Base-by-base conservation (phyloP, 306 rosid species). In the Citrullus amarus region DNA sequence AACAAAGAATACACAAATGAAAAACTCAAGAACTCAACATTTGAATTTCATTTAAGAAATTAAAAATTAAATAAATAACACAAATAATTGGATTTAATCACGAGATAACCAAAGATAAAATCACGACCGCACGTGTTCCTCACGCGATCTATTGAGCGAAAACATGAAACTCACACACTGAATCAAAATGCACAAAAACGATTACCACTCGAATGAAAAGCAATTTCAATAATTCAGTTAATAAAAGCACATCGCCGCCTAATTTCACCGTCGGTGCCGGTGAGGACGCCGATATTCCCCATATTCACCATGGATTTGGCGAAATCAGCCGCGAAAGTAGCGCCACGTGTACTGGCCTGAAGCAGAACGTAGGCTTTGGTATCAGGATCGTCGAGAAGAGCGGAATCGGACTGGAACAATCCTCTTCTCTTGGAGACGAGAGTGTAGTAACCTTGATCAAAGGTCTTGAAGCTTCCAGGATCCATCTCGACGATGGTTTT, bases 401-500 rank as follows among this genome's bases (percentile, higher is more conserved):
- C 87, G 20, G 88, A 65, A 75, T 85, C 88, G 30, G 87, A 87
- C 22, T 83, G 78, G 81, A 87, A 84, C 9, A 86, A 75, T 2
- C 89, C 89, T 80, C 87, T 84, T 80, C 76, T 83, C 71, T 79
- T 53, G 32, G 87, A 6, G 11, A 87, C 87, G 16, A 81, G 54
- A 43, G 55, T 77, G 82, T 55, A 86, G 79, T 84, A 81, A 62
- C 80, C 44, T 22, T 53, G 79, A 46, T 81, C 88, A 63, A 85
- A 87, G 4, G 81, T 2, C 81, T 81, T 87, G 81, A 60, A 79
- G 78, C 90, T 87, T 25, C 90, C 87, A 4, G 88, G 88, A 50
- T 87, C 88, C 90, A 87, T 85, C 81, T 85, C 87, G 66, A 87
- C 87, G 3, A 55, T 28, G 8, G 65, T 79, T 6, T 18, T 55